Percentiles rank a stretch among this genome's conserved stretches.
These are phyloP conservation scores for Ambispora gerdemannii DNA, from an alignment of 192 early-diverging fungal genomes.

Conservation along the genomic window DNA sequence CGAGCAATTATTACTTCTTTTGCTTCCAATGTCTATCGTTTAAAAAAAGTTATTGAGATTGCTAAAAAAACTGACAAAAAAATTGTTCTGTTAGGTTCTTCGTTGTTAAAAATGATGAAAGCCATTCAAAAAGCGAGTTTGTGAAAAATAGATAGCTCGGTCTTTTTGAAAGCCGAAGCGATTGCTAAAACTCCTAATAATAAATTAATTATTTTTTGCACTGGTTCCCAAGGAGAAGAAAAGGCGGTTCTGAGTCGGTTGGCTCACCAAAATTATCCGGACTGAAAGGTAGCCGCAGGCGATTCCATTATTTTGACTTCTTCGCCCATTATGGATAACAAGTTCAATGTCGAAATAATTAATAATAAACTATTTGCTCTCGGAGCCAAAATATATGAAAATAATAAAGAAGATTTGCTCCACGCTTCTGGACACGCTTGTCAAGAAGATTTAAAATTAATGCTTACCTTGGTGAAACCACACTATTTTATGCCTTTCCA, in stretches of 20 bases:
- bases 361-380: neutral
- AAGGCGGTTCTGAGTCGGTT: constrained; percentile 11
- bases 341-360: neutral
- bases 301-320: constrained; percentile 23
- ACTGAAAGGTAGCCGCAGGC: neutral
- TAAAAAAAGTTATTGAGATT: constrained; percentile 19
- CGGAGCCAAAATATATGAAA: constrained; percentile 20
- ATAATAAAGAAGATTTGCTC: constrained; percentile 5
- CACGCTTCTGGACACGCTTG: constrained; percentile 20
- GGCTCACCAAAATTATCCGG: constrained; percentile 21
- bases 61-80: constrained; percentile 15
- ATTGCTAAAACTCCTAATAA: constrained; percentile 20
- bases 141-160: constrained; percentile 15
- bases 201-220: constrained; percentile 24
- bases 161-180: neutral
- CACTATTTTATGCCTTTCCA: constrained; percentile 19
- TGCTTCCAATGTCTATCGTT: constrained; percentile 18
- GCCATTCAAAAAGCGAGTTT: constrained; percentile 14
- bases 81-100: neutral
- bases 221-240: constrained; percentile 26
- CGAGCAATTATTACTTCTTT: constrained; percentile 24
- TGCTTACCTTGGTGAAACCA: neutral
- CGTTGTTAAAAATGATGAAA: constrained; percentile 6
- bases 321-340: constrained; percentile 25
- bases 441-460: constrained; percentile 27